phyloP scores from a whole-genome alignment of 441 rosid genomes.

The Adansonia gregorii region DNA sequence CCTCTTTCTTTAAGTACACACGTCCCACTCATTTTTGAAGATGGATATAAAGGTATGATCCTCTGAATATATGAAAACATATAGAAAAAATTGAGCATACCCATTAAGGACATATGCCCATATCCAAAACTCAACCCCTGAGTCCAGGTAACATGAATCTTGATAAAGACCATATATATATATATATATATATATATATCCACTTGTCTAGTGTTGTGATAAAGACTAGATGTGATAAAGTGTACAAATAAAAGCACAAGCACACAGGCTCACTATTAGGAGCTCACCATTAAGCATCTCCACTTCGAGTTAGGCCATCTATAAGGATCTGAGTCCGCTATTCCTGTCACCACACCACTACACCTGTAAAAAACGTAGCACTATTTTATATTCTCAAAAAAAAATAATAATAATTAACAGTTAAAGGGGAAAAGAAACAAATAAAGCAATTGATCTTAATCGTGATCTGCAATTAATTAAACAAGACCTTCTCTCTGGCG shows the following conservation, averaged over 20 bases:
- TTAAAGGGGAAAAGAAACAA: constrained; percentile 2
- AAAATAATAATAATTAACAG: constrained; percentile 17
- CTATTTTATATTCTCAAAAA: constrained; percentile 17
- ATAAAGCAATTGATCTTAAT: constrained; percentile 20
- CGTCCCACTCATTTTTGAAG: too few species aligned
- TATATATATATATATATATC: too few species aligned
- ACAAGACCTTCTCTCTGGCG: constrained; percentile 80
- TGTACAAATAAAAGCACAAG: neutral
- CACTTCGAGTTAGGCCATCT: constrained; percentile 94
- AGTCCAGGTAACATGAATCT: too few species aligned
- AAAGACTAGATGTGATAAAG: neutral
- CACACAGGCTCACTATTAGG: neutral
- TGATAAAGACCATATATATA: neutral
- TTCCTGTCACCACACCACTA: constrained; percentile 74
- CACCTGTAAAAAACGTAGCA: constrained; percentile 49
- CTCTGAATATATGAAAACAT: too few species aligned
- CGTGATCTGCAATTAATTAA: constrained; percentile 2
- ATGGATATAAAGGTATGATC: too few species aligned
- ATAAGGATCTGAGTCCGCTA: constrained; percentile 74
- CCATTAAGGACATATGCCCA: too few species aligned
- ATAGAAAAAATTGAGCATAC: too few species aligned
- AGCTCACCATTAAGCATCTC: constrained; percentile 84
- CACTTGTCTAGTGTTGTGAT: neutral
- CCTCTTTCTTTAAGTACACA: too few species aligned
- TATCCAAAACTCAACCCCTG: too few species aligned